These are phyloP conservation scores for Prunella vulgaris DNA, from an alignment of 257 asterid genomes.

Conservation along the genomic window DNA sequence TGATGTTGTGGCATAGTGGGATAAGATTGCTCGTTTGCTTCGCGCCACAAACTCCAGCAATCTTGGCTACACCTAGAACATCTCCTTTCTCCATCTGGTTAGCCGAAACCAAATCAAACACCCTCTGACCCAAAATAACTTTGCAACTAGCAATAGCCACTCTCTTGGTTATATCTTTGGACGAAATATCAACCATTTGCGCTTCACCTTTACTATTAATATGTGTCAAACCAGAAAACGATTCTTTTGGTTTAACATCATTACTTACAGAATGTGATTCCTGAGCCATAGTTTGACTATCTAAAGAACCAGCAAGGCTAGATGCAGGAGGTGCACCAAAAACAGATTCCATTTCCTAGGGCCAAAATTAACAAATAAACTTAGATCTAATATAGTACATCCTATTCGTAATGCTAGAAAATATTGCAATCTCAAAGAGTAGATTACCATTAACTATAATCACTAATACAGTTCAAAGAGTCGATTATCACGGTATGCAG, in stretches of 20 bases:
- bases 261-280: constrained; percentile 26
- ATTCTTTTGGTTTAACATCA: constrained; percentile 14
- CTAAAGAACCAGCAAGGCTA: constrained; percentile 37
- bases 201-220: constrained; percentile 63
- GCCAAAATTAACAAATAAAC: neutral
- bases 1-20: constrained; percentile 79
- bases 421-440: neutral
- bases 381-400: neutral
- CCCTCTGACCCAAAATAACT: constrained; percentile 61
- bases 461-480: neutral
- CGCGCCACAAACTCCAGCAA: constrained; percentile 74
- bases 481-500: neutral
- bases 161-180: constrained; percentile 60
- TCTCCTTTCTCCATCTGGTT: constrained; percentile 78
- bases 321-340: constrained; percentile 78
- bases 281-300: constrained; percentile 28
- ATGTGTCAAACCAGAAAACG: constrained; percentile 47
- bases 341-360: constrained; percentile 83
- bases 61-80: constrained; percentile 71
- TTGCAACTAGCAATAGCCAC: constrained; percentile 73
- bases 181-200: constrained; percentile 74
- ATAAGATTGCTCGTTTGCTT: constrained; percentile 79
- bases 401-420: neutral
- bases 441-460: neutral
- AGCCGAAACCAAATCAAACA: constrained; percentile 68